Conservation (phyloP, 768 basidiomycete genomes). For the Podaxis pistillaris region DNA sequence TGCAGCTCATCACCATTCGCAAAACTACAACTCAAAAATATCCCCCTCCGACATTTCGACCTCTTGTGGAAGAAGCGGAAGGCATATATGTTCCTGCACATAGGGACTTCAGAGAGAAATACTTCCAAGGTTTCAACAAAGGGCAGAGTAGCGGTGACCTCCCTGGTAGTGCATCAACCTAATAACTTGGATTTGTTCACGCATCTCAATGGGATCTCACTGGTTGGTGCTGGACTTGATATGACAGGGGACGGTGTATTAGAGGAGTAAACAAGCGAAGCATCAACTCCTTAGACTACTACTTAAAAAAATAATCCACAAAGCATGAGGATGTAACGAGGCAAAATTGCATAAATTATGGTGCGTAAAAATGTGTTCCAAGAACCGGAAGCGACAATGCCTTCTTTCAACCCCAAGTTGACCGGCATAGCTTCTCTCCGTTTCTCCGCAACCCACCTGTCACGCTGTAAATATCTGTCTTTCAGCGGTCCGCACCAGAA, state of each 20-base stretch:
- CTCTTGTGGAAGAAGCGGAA: constrained; percentile 16
- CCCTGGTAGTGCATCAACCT: not conserved
- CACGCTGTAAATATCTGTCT: not conserved
- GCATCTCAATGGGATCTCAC: not conserved
- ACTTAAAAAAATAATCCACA: too few relatives aligned
- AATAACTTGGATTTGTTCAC: not conserved
- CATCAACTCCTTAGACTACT: too few relatives aligned
- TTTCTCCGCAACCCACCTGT: not conserved
- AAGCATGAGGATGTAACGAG: too few relatives aligned
- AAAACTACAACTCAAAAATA: constrained; percentile 52
- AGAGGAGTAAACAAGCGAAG: too few relatives aligned
- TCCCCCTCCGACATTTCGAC: constrained; percentile 56
- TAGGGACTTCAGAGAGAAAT: constrained; percentile 84
- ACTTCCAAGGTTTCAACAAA: constrained; percentile 75
- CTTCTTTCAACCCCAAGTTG: not conserved
- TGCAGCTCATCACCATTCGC: constrained; percentile 85
- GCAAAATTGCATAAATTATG: too few relatives aligned
- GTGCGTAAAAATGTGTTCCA: too few relatives aligned
- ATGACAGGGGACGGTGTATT: too few relatives aligned
- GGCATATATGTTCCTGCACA: constrained; percentile 71
- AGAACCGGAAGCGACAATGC: not conserved
- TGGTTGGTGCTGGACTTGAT: too few relatives aligned
- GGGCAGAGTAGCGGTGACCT: constrained; percentile 11
- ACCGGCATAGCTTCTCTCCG: not conserved
- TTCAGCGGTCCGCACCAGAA: not conserved